Percentiles rank a stretch among this genome's conserved stretches.
Evolutionary conservation across 306 rosid genomes (phyloP).

Genomic region (Sindora glabra): DNA sequence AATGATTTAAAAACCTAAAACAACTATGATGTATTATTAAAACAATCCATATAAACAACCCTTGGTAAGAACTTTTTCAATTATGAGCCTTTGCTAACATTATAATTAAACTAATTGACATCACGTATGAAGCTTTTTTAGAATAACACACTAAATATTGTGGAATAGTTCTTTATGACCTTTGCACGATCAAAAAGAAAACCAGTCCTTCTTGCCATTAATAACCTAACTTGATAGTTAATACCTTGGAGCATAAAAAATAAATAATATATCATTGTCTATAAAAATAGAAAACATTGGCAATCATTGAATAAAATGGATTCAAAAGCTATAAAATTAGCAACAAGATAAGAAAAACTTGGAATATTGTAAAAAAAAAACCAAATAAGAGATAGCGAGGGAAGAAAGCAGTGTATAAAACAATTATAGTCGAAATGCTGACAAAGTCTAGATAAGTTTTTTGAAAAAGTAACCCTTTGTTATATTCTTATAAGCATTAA

Average conservation of each 20-base stretch:
- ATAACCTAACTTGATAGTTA: conserved; percentile 81
- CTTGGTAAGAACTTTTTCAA: too few relatives aligned
- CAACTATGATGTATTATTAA: too few relatives aligned
- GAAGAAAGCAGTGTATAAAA: too few relatives aligned
- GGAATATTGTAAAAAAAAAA: neutral
- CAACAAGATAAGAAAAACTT: neutral
- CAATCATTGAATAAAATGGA: conserved; percentile 4
- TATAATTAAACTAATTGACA: neutral
- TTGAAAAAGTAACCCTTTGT: too few relatives aligned
- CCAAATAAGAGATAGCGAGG: neutral
- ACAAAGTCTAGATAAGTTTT: too few relatives aligned
- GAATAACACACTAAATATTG: conserved; percentile 69
- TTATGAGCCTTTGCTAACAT: neutral
- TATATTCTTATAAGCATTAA: too few relatives aligned
- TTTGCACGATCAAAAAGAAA: conserved; percentile 92
- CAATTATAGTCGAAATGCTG: too few relatives aligned
- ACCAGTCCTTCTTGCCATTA: conserved; percentile 57
- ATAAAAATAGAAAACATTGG: conserved; percentile 15
- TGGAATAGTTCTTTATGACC: conserved; percentile 85
- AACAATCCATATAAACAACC: too few relatives aligned
- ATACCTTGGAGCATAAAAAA: conserved; percentile 64
- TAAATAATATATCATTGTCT: conserved; percentile 69
- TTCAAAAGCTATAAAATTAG: conserved; percentile 3
- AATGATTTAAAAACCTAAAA: too few relatives aligned
- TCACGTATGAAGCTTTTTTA: neutral